Base-by-base conservation (phyloP, 2,329 filamentous ascomycete species). In the Byssochlamys sp. region DNA sequence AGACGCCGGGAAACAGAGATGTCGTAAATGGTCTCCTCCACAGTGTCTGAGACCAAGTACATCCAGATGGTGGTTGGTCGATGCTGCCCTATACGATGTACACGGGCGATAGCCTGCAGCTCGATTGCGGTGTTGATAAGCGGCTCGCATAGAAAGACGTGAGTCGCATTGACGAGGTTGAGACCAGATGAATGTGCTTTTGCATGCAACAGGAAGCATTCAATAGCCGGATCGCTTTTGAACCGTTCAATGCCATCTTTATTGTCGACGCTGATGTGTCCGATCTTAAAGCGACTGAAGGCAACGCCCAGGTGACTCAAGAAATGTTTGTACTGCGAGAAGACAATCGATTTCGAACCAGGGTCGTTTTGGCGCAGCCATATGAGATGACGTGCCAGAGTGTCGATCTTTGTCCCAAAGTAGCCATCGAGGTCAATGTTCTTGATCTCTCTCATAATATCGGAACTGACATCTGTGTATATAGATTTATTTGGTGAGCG, bases 71-170 rank as follows among this genome's bases (percentile, higher is more conserved):
- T 96, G 0, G 94, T 99, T 62, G 89, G 82, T 55, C 89, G 85
- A 61, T 86, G 81, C 73, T 97, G 94, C 0, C 94, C 94, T 61
- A 99, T 99, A 35, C 94, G 85, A 69, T 99, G 91, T 1, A 99
- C 91, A 57, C 94, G 87, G 0, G 92, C 91, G 67, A 97, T 95
- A 12, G 91, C 92, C 72, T 99, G 94, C 9, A 97, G 80, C 72
- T 97, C 94, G 14, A 99, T 84, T 0, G 91, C 91, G 0, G 92
- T 92, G 68, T 97, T 96, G 64, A 97, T 84, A 2, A 97, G 78
- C 2, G 94, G 94, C 69, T 99, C 94, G 70, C 91, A 96, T 3
- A 99, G 81, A 68, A 97, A 95, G 1, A 97, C 91, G 68, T 97
- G 91, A 53, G 85, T 96, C 3, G 92, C 94, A 66, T 95, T 92